Evolutionary conservation across 2,329 filamentous ascomycete species (phyloP), one percentile per base, ranked within the genome.

Genomic region (Pseudogymnoascus sp.): DNA sequence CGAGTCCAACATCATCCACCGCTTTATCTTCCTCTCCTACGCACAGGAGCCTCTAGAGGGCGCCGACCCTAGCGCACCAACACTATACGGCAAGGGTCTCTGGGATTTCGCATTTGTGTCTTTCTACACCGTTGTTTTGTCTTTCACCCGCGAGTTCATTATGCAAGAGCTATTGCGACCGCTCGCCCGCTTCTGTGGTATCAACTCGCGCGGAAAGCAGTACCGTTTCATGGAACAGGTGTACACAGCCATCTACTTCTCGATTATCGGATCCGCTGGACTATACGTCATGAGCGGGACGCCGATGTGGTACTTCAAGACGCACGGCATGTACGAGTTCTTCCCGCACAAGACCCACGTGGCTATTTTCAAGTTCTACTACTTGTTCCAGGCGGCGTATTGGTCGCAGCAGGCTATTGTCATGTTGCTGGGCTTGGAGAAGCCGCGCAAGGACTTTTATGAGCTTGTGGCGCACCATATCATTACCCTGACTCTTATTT

Each of bases 261-360:
- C 77, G 49, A 74, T 95, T 64, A 87, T 96, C 63, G 91, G 91
- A 1, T 92, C 92, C 1, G 88, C 87, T 63, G 93, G 93, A 62
- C 76, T 97, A 71, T 97, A 89, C 74, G 90, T 97, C 74, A 97
- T 97, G 93, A 89, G 84, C 72, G 83, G 84, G 66, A 93, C 91
- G n/a, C 88, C 92, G 6, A 86, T 97, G 43, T 97, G 92, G 93
- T 97, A 96, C 76, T 97, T 96, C 82, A 93, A 96, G 78, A 95
- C 90, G 1, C 81, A 79, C 28, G 91, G 86, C 75, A 96, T 97
- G 90, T 97, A 96, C 76, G 90, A 93, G 75, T 81, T 80, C 16
- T 96, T 91, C 75, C 93, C 93, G 4, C 93, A 97, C 76, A 83
- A 84, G 70, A 88, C 88, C 28, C 91, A 96, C 73, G 88, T 90